Percentiles rank a stretch among this genome's conserved stretches.
phyloP scores from a whole-genome alignment of 2,329 filamentous ascomycete species.

The Clonostachys byssicola region DNA sequence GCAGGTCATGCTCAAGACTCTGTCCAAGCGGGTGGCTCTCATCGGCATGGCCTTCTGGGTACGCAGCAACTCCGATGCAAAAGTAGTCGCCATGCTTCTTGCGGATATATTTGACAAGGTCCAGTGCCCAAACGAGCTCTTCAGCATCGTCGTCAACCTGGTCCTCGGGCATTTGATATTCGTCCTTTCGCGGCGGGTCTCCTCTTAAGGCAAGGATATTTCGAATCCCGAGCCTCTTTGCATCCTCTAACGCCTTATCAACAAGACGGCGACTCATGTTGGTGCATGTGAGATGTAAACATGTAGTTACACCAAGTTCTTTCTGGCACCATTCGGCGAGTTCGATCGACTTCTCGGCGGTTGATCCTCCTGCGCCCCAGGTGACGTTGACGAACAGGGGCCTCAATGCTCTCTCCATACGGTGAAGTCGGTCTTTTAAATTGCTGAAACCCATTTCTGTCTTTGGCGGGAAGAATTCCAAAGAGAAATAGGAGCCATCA shows the following conservation, averaged over 20 bases:
- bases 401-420: conserved; percentile 87
- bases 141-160: conserved; percentile 59
- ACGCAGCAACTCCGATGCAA: conserved; percentile 89
- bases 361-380: conserved; percentile 95
- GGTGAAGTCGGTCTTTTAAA: conserved; percentile 84
- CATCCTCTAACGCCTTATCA: conserved; percentile 85
- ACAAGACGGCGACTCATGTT: conserved; percentile 89
- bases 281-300: conserved; percentile 93
- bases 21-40: conserved; percentile 74
- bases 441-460: conserved; percentile 95
- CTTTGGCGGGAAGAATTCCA: conserved; percentile 99
- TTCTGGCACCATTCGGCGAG: conserved; percentile 93
- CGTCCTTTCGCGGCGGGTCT: conserved; percentile 83
- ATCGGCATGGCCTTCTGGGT: conserved; percentile 92
- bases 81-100: conserved; percentile 89
- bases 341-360: conserved; percentile 84
- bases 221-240: conserved; percentile 83
- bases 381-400: conserved; percentile 97
- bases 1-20: conserved; percentile 74
- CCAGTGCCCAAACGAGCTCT: conserved; percentile 84
- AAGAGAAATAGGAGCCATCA: conserved; percentile 82
- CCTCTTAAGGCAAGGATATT: conserved; percentile 92
- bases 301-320: conserved; percentile 88
- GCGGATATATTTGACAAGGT: conserved; percentile 86
- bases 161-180: conserved; percentile 67